Evolutionary conservation across 1,139 yeast species (phyloP).

Genomic region (Kodamaea plutei): DNA sequence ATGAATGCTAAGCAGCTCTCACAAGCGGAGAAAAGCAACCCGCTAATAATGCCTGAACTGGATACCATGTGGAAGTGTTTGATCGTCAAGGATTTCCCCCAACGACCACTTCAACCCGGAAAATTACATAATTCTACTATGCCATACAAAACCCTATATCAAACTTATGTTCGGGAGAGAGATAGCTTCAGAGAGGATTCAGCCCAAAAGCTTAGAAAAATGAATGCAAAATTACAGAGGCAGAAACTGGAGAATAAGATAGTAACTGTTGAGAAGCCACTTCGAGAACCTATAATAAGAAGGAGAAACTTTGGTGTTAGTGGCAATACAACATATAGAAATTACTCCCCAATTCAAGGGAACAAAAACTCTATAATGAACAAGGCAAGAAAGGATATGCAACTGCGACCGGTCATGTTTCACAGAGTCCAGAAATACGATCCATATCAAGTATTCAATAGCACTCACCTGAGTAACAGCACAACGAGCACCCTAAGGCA

Average conservation of each 20-base stretch:
- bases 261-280: slow-evolving; percentile 33
- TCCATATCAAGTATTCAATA: slow-evolving; percentile 23
- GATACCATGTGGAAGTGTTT: slow-evolving; percentile 49
- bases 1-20: slow-evolving; percentile 47
- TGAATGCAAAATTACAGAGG: slow-evolving; percentile 37
- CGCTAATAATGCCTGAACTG: slow-evolving; percentile 43
- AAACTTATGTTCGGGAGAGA: slow-evolving; percentile 41
- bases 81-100: slow-evolving; percentile 48
- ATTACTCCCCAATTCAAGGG: slow-evolving; percentile 4
- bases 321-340: slow-evolving; percentile 3
- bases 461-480: neutral
- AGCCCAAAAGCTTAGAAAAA: slow-evolving; percentile 43
- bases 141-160: slow-evolving; percentile 42
- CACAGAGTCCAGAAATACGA: slow-evolving; percentile 19
- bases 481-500: neutral
- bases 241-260: slow-evolving; percentile 48
- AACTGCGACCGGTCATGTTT: slow-evolving; percentile 33
- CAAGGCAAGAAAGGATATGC: slow-evolving; percentile 33
- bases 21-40: slow-evolving; percentile 41
- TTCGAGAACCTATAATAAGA: slow-evolving; percentile 35
- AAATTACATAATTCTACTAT: slow-evolving; percentile 13
- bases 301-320: slow-evolving; percentile 13
- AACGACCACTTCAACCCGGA: slow-evolving; percentile 17
- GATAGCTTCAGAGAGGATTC: slow-evolving; percentile 46
- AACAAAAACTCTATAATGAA: slow-evolving; percentile 30